phyloP scores from a whole-genome alignment of 2,329 filamentous ascomycete species.

The Fusarium chaquense region DNA sequence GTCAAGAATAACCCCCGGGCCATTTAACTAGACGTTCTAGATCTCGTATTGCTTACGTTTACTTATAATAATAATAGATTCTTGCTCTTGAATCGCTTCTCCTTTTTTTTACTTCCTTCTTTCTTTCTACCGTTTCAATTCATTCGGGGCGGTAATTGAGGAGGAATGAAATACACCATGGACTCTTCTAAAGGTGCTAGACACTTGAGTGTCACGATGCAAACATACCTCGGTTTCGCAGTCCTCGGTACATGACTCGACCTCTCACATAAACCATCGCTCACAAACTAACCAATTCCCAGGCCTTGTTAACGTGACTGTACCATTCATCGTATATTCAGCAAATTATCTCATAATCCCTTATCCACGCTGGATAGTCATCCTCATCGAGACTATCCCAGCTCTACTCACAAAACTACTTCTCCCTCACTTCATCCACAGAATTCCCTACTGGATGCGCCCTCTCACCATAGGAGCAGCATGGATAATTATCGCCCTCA shows the following conservation, averaged over 20 bases:
- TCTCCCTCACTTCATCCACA: conserved; percentile 47
- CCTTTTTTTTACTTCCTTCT: not conserved
- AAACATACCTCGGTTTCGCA: conserved; percentile 45
- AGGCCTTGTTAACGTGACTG: conserved; percentile 50
- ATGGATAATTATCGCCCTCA: conserved; percentile 49
- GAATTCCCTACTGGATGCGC: conserved; percentile 48
- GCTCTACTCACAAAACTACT: conserved; percentile 48
- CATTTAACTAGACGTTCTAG: not conserved
- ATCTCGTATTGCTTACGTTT: conserved; percentile 4
- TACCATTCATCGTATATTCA: conserved; percentile 50
- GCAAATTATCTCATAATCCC: conserved; percentile 54
- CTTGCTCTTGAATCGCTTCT: not conserved
- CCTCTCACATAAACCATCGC: not conserved
- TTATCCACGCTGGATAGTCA: conserved; percentile 49
- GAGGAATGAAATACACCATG: conserved; percentile 8
- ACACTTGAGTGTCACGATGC: conserved; percentile 27
- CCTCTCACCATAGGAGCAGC: conserved; percentile 44
- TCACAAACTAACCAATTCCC: conserved; percentile 11
- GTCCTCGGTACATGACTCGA: conserved; percentile 38
- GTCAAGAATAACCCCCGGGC: not conserved
- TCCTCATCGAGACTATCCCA: conserved; percentile 51
- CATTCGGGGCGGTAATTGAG: not conserved
- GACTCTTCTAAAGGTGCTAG: not conserved
- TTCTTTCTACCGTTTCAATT: not conserved
- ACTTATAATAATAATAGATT: not conserved